Percentiles rank a stretch among this genome's conserved stretches.
These are phyloP conservation scores for Lablab purpureus DNA, from an alignment of 306 rosid genomes.

Conservation along the genomic window DNA sequence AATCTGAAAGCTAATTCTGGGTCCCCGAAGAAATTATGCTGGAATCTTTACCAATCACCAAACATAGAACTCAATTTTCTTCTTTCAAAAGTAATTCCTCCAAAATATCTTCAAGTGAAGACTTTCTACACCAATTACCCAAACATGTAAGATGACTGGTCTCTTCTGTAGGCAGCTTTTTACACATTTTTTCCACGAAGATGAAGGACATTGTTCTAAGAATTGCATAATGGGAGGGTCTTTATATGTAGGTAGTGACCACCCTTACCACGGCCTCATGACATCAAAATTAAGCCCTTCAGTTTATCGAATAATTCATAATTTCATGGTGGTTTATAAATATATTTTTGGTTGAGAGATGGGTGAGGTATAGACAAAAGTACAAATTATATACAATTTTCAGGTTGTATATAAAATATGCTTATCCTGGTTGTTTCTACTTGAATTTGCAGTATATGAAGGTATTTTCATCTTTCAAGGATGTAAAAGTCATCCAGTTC, in stretches of 20 bases:
- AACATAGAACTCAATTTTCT: neutral
- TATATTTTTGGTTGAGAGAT: neutral
- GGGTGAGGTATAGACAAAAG: neutral
- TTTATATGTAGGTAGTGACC: neutral
- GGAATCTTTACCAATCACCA: neutral
- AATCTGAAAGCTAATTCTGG: neutral
- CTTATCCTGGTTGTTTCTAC: conserved; percentile 39
- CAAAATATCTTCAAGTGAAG: neutral
- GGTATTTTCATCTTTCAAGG: conserved; percentile 81
- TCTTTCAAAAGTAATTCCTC: conserved; percentile 12
- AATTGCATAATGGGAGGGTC: conserved; percentile 1
- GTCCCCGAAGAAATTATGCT: conserved; percentile 4
- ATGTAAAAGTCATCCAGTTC: conserved; percentile 87
- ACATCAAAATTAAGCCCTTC: neutral
- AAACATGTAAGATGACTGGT: neutral
- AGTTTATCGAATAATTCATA: neutral
- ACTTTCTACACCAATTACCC: neutral
- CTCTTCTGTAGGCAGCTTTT: neutral
- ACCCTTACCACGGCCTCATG: neutral
- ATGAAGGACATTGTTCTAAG: neutral
- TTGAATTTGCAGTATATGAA: conserved; percentile 66
- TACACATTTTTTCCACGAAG: neutral
- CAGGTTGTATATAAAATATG: neutral
- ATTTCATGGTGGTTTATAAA: neutral
- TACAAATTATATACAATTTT: neutral